Evolutionary conservation across 495 filamentous ascomycete species (phyloP).

Genomic region (Neurospora sp.): DNA sequence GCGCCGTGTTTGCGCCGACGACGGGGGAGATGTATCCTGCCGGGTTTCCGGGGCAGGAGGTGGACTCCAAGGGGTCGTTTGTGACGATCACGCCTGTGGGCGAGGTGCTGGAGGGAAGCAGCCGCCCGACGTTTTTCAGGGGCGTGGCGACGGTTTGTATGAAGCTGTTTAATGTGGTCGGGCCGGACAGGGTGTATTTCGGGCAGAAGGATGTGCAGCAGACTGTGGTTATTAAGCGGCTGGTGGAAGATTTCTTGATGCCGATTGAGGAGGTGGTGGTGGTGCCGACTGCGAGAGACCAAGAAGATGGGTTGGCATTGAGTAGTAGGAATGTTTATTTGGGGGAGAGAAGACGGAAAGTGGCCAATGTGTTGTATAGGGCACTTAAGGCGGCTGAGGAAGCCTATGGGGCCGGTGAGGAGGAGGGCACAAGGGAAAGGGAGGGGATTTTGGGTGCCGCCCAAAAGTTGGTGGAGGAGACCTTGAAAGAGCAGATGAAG

Average conservation of each 20-base stretch:
- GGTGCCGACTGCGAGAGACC: constrained; percentile 62
- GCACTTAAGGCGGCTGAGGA: constrained; percentile 61
- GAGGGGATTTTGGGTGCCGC: constrained; percentile 61
- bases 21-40: constrained; percentile 80
- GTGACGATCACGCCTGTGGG: constrained; percentile 84
- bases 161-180: constrained; percentile 91
- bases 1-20: constrained; percentile 76
- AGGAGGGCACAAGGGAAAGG: constrained; percentile 43
- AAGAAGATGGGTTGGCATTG: constrained; percentile 71
- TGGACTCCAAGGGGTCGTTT: constrained; percentile 72
- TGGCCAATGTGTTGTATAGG: constrained; percentile 60
- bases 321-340: constrained; percentile 93
- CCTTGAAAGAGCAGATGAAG: constrained; percentile 50
- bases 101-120: constrained; percentile 69
- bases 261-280: constrained; percentile 64
- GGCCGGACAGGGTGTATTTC: constrained; percentile 85
- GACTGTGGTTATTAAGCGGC: constrained; percentile 73
- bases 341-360: constrained; percentile 56
- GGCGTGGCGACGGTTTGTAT: constrained; percentile 94
- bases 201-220: constrained; percentile 98
- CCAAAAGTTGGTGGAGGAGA: constrained; percentile 35
- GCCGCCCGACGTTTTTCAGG: constrained; percentile 89
- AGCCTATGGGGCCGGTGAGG: constrained; percentile 35
- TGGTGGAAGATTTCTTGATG: constrained; percentile 86
- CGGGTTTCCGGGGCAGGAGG: constrained; percentile 70